These are phyloP conservation scores for Candida ascalaphidarum DNA, from an alignment of 805 yeast species.

Conservation along the genomic window DNA sequence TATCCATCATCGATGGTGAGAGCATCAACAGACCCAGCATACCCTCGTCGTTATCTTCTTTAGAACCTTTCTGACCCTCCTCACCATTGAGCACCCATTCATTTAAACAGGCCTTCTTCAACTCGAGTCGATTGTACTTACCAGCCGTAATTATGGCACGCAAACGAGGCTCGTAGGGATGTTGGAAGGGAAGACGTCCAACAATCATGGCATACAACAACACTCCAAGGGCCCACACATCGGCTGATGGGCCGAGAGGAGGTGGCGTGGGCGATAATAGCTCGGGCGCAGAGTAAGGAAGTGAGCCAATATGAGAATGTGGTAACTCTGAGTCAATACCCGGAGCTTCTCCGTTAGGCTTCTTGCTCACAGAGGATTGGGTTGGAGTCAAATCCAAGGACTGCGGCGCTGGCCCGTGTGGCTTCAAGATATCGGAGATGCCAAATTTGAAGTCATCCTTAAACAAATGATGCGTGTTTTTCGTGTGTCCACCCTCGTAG, in stretches of 20 bases:
- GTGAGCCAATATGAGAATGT: conserved; percentile 72
- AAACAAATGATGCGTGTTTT: conserved; percentile 10
- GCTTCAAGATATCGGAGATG: conserved; percentile 13
- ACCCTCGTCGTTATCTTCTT: conserved; percentile 1
- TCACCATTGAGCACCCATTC: conserved; percentile 16
- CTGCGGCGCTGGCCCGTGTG: conserved; percentile 26
- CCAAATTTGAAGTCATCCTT: conserved; percentile 27
- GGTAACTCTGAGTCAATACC: conserved; percentile 38
- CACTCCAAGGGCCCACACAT: conserved; percentile 89
- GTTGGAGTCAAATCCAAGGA: conserved; percentile 22
- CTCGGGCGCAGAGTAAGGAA: conserved; percentile 92
- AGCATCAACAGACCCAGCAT: conserved; percentile 1
- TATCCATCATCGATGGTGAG: conserved; percentile 5
- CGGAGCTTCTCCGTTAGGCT: too few relatives aligned
- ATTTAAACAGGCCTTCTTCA: conserved; percentile 33
- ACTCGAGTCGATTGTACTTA: conserved; percentile 40
- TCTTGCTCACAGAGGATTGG: conserved; percentile 10
- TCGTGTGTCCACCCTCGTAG: conserved; percentile 22
- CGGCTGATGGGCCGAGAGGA: conserved; percentile 60
- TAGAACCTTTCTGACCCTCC: conserved; percentile 4
- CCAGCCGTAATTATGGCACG: conserved; percentile 66
- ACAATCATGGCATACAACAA: conserved; percentile 62
- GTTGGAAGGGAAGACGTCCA: conserved; percentile 76
- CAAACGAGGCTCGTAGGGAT: conserved; percentile 73
- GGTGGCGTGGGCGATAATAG: conserved; percentile 55